Conservation (phyloP, 768 basidiomycete genomes). For the Kwoniella europaea region DNA sequence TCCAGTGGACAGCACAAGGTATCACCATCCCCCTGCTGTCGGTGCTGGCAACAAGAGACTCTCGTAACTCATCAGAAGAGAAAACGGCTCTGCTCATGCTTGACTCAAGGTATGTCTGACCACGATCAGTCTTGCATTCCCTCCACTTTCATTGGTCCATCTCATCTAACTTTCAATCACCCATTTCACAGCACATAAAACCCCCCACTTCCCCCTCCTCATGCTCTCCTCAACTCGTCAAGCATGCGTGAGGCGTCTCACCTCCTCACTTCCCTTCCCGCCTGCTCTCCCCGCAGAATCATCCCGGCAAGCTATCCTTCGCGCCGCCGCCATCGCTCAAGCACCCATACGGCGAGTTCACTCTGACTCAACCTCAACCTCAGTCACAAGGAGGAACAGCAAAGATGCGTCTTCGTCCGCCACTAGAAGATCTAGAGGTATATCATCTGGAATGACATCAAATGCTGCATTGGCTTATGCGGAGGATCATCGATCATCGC, state of each 20-base stretch:
- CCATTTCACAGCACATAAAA: neutral
- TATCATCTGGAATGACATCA: constrained; percentile 14
- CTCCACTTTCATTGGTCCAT: constrained; percentile 20
- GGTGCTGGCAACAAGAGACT: neutral
- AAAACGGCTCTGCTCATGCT: constrained; percentile 1
- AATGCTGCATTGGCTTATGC: constrained; percentile 16
- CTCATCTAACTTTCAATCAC: neutral
- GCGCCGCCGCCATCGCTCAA: constrained; percentile 1
- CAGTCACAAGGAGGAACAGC: neutral
- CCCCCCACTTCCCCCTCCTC: neutral
- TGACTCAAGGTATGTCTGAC: neutral
- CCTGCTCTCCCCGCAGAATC: constrained; percentile 30
- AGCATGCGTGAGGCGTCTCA: constrained; percentile 25
- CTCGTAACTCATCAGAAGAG: neutral
- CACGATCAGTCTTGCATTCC: neutral
- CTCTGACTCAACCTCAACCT: neutral
- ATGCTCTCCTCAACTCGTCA: constrained; percentile 27
- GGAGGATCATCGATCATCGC: constrained; percentile 5
- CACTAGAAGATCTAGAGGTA: neutral
- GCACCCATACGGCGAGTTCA: neutral
- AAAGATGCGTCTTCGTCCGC: neutral
- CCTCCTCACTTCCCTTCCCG: constrained; percentile 4
- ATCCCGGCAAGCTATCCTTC: constrained; percentile 31
- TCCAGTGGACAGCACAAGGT: neutral
- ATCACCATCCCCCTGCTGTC: neutral